A percentile compares a stretch with the other conserved stretches of the same genome.
Evolutionary conservation across 805 yeast genomes (phyloP).

Genomic region (Torulaspora quercuum): DNA sequence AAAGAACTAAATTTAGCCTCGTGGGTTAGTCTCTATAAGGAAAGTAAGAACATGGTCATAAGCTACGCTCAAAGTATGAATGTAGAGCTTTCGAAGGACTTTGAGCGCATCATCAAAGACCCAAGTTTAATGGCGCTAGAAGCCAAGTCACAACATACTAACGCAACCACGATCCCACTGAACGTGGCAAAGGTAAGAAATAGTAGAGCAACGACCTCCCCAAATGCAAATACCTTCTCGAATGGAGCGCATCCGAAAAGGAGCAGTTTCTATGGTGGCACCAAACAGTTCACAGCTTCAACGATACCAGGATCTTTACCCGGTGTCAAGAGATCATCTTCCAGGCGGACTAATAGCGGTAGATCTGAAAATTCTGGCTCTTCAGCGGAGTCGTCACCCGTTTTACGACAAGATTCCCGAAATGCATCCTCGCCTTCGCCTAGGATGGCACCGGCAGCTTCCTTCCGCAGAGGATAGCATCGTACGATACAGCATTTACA

Average conservation of each 20-base stretch:
- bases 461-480: conserved; percentile 3
- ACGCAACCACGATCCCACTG: conserved; percentile 8
- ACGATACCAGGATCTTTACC: conserved; percentile 21
- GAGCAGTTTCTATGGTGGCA: conserved; percentile 29
- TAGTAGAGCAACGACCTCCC: conserved; percentile 5
- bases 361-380: conserved; percentile 10
- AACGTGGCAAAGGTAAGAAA: conserved; percentile 15
- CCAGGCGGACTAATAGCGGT: conserved; percentile 18
- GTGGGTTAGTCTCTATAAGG: conserved; percentile 22
- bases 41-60: conserved; percentile 18
- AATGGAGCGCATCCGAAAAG: conserved; percentile 20
- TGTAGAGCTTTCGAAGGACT: conserved; percentile 8
- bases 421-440: conserved; percentile 15
- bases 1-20: conserved; percentile 18
- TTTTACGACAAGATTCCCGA: conserved; percentile 12
- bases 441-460: conserved; percentile 9
- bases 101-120: conserved; percentile 7
- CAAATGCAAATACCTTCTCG: conserved; percentile 6
- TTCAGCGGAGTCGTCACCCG: conserved; percentile 16
- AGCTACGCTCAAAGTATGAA: conserved; percentile 22
- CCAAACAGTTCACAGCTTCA: conserved; percentile 18
- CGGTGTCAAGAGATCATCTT: conserved; percentile 25
- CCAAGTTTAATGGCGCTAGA: conserved; percentile 10
- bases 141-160: conserved; percentile 1
- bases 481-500: no score